These are phyloP conservation scores for Lepidium didymum DNA, from an alignment of 345 rosid species.

Conservation along the genomic window DNA sequence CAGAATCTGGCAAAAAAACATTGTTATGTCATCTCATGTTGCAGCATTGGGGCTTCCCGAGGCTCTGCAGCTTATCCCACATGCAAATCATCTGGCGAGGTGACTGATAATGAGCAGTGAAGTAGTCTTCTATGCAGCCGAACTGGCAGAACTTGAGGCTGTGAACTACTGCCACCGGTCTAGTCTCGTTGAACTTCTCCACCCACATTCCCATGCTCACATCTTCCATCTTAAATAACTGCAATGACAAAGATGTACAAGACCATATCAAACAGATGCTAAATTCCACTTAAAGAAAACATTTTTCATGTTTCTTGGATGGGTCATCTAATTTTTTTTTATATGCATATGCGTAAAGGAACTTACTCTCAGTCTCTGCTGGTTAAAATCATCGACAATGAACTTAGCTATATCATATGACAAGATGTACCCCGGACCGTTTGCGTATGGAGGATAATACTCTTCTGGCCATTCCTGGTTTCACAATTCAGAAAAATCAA, in stretches of 20 bases:
- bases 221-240: conserved; percentile 99
- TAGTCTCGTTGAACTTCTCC: conserved; percentile 75
- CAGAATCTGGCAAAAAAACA: background rate
- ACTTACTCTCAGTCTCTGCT: conserved; percentile 64
- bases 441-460: conserved; percentile 94
- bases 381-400: conserved; percentile 74
- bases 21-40: conserved; percentile 61
- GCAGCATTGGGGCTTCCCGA: conserved; percentile 75
- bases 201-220: conserved; percentile 99
- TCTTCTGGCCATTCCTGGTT: conserved; percentile 97
- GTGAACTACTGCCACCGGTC: conserved; percentile 65
- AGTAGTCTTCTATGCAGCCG: conserved; percentile 85
- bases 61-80: conserved; percentile 66
- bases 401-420: conserved; percentile 71
- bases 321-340: background rate
- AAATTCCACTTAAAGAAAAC: background rate
- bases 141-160: conserved; percentile 89
- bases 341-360: background rate
- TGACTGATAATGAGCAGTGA: conserved; percentile 92
- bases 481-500: background rate
- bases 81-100: conserved; percentile 91
- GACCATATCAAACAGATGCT: background rate
- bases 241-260: conserved; percentile 16
- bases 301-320: background rate
- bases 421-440: conserved; percentile 91